Conservation (phyloP, 2,329 filamentous ascomycete species). For the Aspergillus spinulosporus region DNA sequence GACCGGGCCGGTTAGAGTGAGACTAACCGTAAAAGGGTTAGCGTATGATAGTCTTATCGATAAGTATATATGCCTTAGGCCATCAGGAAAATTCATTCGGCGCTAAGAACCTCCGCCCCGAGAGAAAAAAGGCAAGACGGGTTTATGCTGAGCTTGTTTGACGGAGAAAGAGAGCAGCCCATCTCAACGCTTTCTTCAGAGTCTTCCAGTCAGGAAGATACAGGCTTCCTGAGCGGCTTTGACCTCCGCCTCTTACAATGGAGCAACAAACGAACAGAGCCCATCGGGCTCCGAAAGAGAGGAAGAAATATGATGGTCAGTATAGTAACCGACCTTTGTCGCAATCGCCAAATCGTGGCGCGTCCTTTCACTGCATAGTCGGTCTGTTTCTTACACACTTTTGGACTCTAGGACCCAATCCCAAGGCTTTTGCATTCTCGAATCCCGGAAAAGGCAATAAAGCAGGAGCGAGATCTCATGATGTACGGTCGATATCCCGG, state of each 20-base stretch:
- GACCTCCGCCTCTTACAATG: conserved; percentile 54
- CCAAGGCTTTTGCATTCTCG: conserved; percentile 85
- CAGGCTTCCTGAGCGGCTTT: conserved; percentile 24
- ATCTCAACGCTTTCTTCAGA: background rate
- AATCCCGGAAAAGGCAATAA: conserved; percentile 78
- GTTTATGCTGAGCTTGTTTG: background rate
- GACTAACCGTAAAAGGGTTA: background rate
- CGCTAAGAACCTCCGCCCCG: conserved; percentile 31
- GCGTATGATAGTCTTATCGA: background rate
- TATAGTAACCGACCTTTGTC: conserved; percentile 10
- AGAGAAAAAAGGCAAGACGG: background rate
- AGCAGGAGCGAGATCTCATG: conserved; percentile 59
- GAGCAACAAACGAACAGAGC: conserved; percentile 81
- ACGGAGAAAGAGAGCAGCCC: background rate
- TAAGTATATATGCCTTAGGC: conserved; percentile 20
- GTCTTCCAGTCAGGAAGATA: conserved; percentile 6
- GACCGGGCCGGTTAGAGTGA: conserved; percentile 7
- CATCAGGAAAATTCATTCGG: conserved; percentile 19
- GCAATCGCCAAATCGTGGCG: background rate
- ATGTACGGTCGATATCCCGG: conserved; percentile 43
- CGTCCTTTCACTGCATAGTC: background rate
- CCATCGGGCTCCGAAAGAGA: conserved; percentile 85
- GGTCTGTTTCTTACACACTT: background rate
- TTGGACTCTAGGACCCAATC: conserved; percentile 64
- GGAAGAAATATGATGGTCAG: conserved; percentile 71